phyloP scores from a whole-genome alignment of 148 eudicot genomes.

The Silene conica region DNA sequence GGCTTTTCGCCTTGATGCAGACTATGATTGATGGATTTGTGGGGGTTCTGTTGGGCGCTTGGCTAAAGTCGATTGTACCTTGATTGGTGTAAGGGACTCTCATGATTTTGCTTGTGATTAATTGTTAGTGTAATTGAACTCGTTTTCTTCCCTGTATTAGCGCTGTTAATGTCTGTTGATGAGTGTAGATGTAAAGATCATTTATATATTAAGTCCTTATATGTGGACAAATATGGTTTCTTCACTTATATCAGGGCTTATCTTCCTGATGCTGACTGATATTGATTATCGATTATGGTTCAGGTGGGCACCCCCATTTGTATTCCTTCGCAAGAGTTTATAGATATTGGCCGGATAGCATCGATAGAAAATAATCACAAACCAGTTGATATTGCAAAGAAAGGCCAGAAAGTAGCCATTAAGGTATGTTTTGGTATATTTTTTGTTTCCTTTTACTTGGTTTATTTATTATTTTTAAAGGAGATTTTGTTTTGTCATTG shows the following conservation, averaged over 20 bases:
- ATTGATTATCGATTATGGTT: conserved; percentile 9
- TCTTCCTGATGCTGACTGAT: neutral
- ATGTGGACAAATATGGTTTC: too few species aligned
- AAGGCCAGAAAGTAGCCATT: conserved; percentile 75
- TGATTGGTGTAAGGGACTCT: too few species aligned
- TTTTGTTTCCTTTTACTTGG: neutral
- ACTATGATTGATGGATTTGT: too few species aligned
- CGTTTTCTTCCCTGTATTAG: too few species aligned
- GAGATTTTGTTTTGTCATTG: neutral
- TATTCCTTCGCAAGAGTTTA: conserved; percentile 59
- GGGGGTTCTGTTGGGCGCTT: too few species aligned
- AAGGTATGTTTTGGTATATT: conserved; percentile 42
- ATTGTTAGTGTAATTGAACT: too few species aligned
- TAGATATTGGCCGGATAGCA: conserved; percentile 69
- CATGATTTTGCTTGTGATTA: too few species aligned
- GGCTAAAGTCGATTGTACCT: too few species aligned
- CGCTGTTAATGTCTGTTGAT: too few species aligned
- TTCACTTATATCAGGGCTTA: neutral
- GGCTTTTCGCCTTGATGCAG: too few species aligned
- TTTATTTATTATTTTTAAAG: neutral
- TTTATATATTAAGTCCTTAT: too few species aligned
- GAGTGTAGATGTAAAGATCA: too few species aligned
- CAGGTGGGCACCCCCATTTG: conserved; percentile 94
- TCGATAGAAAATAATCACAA: conserved; percentile 75
- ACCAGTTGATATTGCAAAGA: conserved; percentile 69